Evolutionary conservation across 768 basidiomycete genomes (phyloP), one percentile per base, ranked within the genome.

Genomic region (Agaricus blazei): DNA sequence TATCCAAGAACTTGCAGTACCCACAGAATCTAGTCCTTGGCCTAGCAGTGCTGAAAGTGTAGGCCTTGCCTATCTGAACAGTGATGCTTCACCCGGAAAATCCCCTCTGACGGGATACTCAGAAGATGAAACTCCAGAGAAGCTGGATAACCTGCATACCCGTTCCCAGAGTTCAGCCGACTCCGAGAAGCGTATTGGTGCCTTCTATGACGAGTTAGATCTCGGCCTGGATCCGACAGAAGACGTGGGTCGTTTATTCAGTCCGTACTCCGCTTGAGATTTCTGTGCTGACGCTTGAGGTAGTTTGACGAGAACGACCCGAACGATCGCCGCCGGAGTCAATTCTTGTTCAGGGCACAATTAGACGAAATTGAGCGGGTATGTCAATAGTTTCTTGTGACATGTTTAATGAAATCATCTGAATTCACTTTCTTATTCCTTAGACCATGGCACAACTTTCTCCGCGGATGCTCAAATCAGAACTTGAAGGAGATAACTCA

Each of bases 351-450:
- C 83, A 83, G 76, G 60, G 83, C 84, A 15, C 80, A 87, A 65
- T 70, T 93, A 24, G 90, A 93, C 64, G 86, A 87, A 67, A 87
- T 93, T 46, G 90, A 93, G 65, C 79, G 78, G 75, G 88, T 75
- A 58, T 6, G 62, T 62, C 29, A 45, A 27, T 46, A 26, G 34
- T 27, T 41, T 34, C 46, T 46, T 51, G 14, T 46, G 9, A 37
- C 31, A 48, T n/a, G 12, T 45, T 34, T 23, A 38, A 45, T 23
- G 19, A 56, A 47, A 28, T 59, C 43, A 36, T 29, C 43, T 54
- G 15, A 46, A 51, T 24, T 59, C n/a, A 31, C 23, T 24, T 34
- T 24, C 31, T 24, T 45, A 29, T 29, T 55, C 38, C 41, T 15
- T 60, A 87, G 84, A 79, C 79, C 51, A 74, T 88, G 63, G 83